Conservation (phyloP, 108 stramenopile genomes). For the Cyclotella cryptica region DNA sequence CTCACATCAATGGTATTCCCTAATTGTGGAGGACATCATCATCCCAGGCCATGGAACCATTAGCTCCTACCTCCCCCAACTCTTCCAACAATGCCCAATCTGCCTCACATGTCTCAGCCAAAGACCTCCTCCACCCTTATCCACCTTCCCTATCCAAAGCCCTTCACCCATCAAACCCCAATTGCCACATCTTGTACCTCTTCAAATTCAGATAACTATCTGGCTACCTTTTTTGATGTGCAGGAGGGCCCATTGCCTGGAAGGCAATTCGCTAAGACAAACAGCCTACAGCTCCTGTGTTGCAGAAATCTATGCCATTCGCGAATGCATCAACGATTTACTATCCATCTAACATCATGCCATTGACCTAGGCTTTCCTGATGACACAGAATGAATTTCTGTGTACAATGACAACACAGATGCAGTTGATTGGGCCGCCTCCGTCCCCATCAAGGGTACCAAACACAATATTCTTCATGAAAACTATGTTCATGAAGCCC, state of each 20-base stretch:
- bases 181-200: too few species aligned
- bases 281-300: conserved; percentile 19
- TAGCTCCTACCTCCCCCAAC: too few species aligned
- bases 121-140: too few species aligned
- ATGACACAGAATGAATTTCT: neutral
- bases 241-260: conserved; percentile 27
- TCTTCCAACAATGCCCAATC: too few species aligned
- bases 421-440: conserved; percentile 15
- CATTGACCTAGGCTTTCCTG: neutral
- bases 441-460: conserved; percentile 15
- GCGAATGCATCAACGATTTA: conserved; percentile 16
- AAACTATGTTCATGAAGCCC: conserved; percentile 6
- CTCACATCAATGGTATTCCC: too few species aligned
- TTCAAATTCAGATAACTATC: conserved; percentile 27
- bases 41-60: too few species aligned
- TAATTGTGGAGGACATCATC: too few species aligned
- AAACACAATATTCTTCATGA: conserved; percentile 29
- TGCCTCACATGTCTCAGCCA: too few species aligned
- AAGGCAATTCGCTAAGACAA: conserved; percentile 5
- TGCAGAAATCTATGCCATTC: conserved; percentile 22
- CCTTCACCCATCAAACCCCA: too few species aligned
- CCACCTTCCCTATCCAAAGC: too few species aligned
- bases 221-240: conserved; percentile 8
- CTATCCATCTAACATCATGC: neutral
- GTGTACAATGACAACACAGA: conserved; percentile 33